Percentiles rank a stretch among this genome's conserved stretches.
phyloP scores from a whole-genome alignment of 1,284 basidiomycete genomes.

The Boletus albobrunnescens region DNA sequence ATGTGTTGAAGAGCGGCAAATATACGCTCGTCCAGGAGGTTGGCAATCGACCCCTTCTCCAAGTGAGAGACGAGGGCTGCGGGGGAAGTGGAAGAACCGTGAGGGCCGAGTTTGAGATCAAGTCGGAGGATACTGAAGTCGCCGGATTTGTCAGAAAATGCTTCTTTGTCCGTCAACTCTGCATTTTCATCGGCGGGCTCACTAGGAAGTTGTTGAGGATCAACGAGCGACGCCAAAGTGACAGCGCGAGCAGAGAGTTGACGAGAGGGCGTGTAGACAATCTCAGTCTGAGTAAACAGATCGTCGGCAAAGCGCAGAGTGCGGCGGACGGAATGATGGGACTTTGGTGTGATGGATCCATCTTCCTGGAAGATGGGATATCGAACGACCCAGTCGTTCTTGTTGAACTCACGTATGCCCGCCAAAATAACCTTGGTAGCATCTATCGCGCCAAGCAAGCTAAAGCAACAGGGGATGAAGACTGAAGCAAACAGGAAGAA shows the following conservation, averaged over 20 bases:
- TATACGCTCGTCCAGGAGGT: conserved; percentile 86
- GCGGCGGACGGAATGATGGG: conserved; percentile 48
- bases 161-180: conserved; percentile 38
- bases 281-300: conserved; percentile 61
- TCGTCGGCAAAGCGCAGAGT: conserved; percentile 83
- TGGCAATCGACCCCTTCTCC: conserved; percentile 90
- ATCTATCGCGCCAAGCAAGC: conserved; percentile 73
- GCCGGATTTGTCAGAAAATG: conserved; percentile 40
- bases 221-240: conserved; percentile 52
- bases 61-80: conserved; percentile 85
- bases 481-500: no score
- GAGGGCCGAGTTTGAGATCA: conserved; percentile 86
- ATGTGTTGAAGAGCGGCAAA: conserved; percentile 77
- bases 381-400: conserved; percentile 79
- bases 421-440: conserved; percentile 66
- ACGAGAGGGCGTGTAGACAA: conserved; percentile 52
- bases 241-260: conserved; percentile 52
- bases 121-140: conserved; percentile 87
- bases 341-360: conserved; percentile 28
- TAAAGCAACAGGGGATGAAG: conserved; percentile 32
- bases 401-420: conserved; percentile 80
- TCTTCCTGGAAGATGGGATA: conserved; percentile 67
- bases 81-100: conserved; percentile 66
- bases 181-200: conserved; percentile 33
- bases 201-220: conserved; percentile 38